These are phyloP conservation scores for Malassezia equina DNA, from an alignment of 1,284 basidiomycete species.

Conservation along the genomic window DNA sequence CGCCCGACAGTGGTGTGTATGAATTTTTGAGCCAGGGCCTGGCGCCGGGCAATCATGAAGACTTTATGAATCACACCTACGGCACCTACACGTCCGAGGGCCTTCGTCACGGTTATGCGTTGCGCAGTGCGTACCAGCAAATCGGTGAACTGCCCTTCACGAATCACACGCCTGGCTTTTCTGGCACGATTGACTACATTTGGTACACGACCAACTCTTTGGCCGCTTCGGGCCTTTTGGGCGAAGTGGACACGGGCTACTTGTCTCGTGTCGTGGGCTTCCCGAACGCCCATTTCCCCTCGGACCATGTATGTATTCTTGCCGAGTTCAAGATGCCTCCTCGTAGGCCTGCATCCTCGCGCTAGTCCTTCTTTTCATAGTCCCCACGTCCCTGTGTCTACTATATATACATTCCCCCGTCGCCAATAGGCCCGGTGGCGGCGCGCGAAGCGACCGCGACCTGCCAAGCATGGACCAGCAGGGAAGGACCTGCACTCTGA, in stretches of 20 bases:
- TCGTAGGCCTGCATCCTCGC: neutral
- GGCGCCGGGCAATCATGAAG: constrained; percentile 63
- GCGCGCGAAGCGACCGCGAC: neutral
- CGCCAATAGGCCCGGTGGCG: constrained; percentile 3
- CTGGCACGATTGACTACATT: constrained; percentile 73
- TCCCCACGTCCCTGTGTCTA: neutral
- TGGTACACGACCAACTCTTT: constrained; percentile 76
- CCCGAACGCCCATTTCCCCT: constrained; percentile 87
- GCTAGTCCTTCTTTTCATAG: neutral
- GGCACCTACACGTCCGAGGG: constrained; percentile 88
- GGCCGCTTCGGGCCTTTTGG: constrained; percentile 73
- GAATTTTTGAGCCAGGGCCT: constrained; percentile 71
- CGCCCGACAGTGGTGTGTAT: constrained; percentile 77
- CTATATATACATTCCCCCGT: constrained; percentile 17
- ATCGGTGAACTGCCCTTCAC: constrained; percentile 60
- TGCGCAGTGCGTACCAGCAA: constrained; percentile 68
- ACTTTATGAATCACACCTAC: constrained; percentile 85
- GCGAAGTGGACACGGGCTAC: constrained; percentile 76
- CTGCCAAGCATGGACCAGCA: neutral
- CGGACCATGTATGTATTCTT: constrained; percentile 44
- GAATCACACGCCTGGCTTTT: constrained; percentile 67
- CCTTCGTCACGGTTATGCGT: constrained; percentile 63
- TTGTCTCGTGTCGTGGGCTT: constrained; percentile 87
- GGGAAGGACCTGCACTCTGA: neutral
- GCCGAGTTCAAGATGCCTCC: constrained; percentile 39